Percentiles rank a stretch among this genome's conserved stretches.
Conservation (phyloP, 441 rosid species). For the Isatis lusitanica region DNA sequence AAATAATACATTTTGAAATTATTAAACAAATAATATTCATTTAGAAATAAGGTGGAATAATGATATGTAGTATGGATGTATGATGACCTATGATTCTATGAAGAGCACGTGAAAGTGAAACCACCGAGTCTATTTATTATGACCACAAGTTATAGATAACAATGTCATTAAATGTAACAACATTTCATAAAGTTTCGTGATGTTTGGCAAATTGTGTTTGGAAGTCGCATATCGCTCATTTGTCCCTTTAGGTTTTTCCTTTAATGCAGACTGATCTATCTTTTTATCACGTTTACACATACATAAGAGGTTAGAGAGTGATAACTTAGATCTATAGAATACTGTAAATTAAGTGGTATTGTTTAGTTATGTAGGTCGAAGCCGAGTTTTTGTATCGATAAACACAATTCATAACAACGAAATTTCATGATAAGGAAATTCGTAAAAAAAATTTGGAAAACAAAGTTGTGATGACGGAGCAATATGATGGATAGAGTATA, state of each 20-base stretch:
- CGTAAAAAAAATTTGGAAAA: no score
- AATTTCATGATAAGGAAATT: no score
- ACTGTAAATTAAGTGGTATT: no score
- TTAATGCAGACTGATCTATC: no score
- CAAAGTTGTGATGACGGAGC: background rate
- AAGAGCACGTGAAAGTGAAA: slow-evolving; percentile 7
- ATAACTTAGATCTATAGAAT: no score
- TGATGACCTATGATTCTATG: slow-evolving; percentile 11
- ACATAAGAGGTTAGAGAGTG: background rate
- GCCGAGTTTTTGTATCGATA: no score
- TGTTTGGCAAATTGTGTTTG: slow-evolving; percentile 10
- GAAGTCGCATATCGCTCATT: background rate
- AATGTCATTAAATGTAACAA: slow-evolving; percentile 8
- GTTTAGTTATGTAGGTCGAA: no score
- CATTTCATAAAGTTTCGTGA: slow-evolving; percentile 7
- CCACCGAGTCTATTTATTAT: background rate
- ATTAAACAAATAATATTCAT: background rate
- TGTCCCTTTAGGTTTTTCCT: background rate
- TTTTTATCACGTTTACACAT: background rate
- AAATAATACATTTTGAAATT: background rate
- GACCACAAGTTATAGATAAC: slow-evolving; percentile 25
- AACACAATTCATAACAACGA: no score
- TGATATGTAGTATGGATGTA: background rate
- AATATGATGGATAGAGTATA: slow-evolving; percentile 15
- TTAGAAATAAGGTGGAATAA: background rate